Evolutionary conservation across 257 asterid genomes (phyloP).

Genomic region (Capsicum rhomboideum): DNA sequence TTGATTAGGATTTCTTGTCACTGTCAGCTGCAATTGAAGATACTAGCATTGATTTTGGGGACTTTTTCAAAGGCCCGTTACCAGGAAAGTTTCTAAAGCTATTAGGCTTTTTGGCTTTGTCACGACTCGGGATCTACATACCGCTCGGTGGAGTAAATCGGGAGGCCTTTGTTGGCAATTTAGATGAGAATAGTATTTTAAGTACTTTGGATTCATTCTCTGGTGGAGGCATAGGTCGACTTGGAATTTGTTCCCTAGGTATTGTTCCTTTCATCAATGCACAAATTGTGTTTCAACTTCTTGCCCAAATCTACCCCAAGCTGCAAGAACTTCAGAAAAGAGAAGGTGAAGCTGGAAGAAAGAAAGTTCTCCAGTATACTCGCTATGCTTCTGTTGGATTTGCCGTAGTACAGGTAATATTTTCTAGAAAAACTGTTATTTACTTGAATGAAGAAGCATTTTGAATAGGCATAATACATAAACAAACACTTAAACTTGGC

Average conservation of each 20-base stretch:
- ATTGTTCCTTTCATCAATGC: constrained; percentile 97
- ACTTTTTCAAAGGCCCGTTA: constrained; percentile 96
- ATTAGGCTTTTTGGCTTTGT: constrained; percentile 75
- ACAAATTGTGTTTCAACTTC: constrained; percentile 96
- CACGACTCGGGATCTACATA: constrained; percentile 85
- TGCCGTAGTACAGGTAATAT: constrained; percentile 84
- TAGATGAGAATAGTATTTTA: constrained; percentile 83
- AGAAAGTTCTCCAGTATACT: constrained; percentile 90
- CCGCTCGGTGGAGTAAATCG: constrained; percentile 98
- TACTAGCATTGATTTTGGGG: constrained; percentile 89
- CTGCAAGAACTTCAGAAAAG: constrained; percentile 90
- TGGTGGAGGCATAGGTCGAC: constrained; percentile 99
- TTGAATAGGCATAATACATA: neutral
- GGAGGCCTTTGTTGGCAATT: constrained; percentile 84
- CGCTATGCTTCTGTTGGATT: constrained; percentile 99
- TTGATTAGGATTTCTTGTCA: constrained; percentile 45
- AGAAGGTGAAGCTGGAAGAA: constrained; percentile 99
- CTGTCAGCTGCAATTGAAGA: constrained; percentile 98
- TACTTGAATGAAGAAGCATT: neutral
- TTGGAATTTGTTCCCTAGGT: constrained; percentile 94
- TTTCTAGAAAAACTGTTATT: neutral
- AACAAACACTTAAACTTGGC: neutral
- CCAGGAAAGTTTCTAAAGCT: constrained; percentile 96
- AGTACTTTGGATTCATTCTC: constrained; percentile 94
- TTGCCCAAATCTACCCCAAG: constrained; percentile 86